Evolutionary conservation across 2,329 filamentous ascomycete species (phyloP), one percentile per base, ranked within the genome.

Genomic region (Celoporthe dispersa): DNA sequence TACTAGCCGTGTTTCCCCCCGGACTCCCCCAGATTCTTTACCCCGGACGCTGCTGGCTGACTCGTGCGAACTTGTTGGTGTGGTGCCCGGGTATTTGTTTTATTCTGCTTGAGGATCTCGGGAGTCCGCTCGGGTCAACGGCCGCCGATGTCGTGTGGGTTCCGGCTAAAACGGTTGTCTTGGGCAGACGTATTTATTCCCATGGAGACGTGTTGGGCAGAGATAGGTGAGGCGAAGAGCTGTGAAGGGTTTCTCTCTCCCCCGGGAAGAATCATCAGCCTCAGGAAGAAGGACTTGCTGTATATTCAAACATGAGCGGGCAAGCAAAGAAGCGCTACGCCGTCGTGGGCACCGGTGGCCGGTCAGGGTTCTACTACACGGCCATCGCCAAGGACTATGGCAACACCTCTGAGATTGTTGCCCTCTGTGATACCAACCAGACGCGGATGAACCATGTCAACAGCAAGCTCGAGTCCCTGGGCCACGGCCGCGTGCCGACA

Each of bases 321-420:
- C 39, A 48, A 44, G 28, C 62, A 22, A 80, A 74, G 71, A 85
- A 84, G 72, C 78, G 80, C 55, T 88, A 89, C 72, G 87, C 86
- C 74, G 78, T 88, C 37, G 82, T 90, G n/a, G 87, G 87, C 75
- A 86, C 85, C 1, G 87, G 88, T 25, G 86, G 86, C 22, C 84
- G 87, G 19, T 84, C 87, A n/a, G 83, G 82, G 67, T 88, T 90
- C 81, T 90, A 87, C 79, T 90, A 89, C 79, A 84, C 83, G 0
- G 86, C 86, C 60, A 88, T 90, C 69, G 84, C 84, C 12, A 80
- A 79, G 39, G 84, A 86, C 71, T 89, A 87, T 78, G 77, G 77
- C 64, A 74, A 78, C 12, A 88, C 85, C 0, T 85, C 86, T 0
- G 75, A 79, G 44, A 81, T 90, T 28, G 87, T 89, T 22, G 87